These are phyloP conservation scores for Penicillium rolfsii DNA, from an alignment of 2,329 filamentous ascomycete species.

Conservation along the genomic window DNA sequence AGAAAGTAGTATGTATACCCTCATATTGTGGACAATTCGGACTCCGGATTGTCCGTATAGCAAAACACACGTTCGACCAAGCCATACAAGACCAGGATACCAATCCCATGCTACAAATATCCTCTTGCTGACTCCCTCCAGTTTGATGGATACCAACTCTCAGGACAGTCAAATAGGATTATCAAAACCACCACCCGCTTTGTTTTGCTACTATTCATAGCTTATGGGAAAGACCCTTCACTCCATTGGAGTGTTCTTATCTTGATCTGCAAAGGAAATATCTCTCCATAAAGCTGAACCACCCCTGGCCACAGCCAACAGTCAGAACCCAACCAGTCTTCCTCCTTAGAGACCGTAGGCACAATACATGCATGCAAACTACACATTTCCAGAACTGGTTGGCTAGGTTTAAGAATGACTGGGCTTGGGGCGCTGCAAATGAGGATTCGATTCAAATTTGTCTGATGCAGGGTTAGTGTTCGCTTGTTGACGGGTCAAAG, in stretches of 20 bases:
- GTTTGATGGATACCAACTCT: background rate
- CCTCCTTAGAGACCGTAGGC: background rate
- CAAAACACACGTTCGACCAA: slow-evolving; percentile 1
- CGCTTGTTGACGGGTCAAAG: background rate
- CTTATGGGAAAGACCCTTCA: background rate
- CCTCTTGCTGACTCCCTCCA: slow-evolving; percentile 1
- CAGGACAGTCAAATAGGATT: background rate
- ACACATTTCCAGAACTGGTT: background rate
- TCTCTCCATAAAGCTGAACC: slow-evolving; percentile 1
- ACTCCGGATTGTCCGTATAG: slow-evolving; percentile 23
- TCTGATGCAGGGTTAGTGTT: slow-evolving; percentile 1
- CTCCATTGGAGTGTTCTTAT: background rate
- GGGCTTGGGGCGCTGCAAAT: slow-evolving; percentile 9
- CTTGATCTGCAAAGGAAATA: background rate
- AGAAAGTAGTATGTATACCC: background rate
- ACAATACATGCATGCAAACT: background rate
- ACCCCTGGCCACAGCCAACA: background rate
- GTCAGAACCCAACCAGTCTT: slow-evolving; percentile 1
- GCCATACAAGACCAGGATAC: slow-evolving; percentile 3
- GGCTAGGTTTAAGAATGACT: slow-evolving; percentile 6
- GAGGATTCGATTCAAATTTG: slow-evolving; percentile 14
- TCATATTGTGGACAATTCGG: slow-evolving; percentile 1
- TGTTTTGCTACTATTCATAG: background rate
- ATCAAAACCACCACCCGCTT: background rate
- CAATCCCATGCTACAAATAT: background rate